phyloP scores from a whole-genome alignment of 2,329 filamentous ascomycete species.

The Aspergillus viridinutans region DNA sequence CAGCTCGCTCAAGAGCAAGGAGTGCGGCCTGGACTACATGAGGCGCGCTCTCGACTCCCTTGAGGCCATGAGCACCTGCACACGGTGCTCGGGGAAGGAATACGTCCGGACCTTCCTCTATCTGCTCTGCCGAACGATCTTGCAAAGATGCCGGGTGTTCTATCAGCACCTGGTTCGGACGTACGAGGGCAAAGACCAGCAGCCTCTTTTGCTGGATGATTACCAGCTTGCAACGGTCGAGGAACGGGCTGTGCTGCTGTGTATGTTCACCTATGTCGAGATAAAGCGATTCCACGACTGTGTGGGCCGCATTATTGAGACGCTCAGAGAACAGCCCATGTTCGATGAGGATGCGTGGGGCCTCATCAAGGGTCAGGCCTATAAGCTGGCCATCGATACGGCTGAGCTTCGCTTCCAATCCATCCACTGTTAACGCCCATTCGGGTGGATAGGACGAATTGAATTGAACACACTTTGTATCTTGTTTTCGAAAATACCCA shows the following conservation, averaged over 20 bases:
- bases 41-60: not conserved
- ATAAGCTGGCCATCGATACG: conserved; percentile 2
- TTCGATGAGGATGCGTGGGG: conserved; percentile 8
- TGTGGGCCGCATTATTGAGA: not conserved
- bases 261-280: not conserved
- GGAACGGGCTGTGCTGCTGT: not conserved
- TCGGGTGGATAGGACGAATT: not conserved
- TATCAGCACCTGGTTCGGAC: not conserved
- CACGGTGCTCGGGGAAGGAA: not conserved
- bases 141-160: conserved; percentile 3
- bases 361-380: not conserved
- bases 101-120: not conserved
- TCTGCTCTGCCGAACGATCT: not conserved
- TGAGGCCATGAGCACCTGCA: conserved; percentile 7
- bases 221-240: not conserved
- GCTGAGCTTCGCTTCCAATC: not conserved
- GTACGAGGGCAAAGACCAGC: not conserved
- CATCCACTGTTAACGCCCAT: not conserved
- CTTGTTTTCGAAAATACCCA: not conserved
- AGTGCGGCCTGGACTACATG: conserved; percentile 1
- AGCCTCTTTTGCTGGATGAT: not conserved
- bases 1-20: conserved; percentile 1
- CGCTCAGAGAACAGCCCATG: not conserved
- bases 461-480: not conserved
- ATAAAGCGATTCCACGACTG: conserved; percentile 2